Conservation (phyloP, 805 yeast genomes). For the Scheffersomyces stipitis region DNA sequence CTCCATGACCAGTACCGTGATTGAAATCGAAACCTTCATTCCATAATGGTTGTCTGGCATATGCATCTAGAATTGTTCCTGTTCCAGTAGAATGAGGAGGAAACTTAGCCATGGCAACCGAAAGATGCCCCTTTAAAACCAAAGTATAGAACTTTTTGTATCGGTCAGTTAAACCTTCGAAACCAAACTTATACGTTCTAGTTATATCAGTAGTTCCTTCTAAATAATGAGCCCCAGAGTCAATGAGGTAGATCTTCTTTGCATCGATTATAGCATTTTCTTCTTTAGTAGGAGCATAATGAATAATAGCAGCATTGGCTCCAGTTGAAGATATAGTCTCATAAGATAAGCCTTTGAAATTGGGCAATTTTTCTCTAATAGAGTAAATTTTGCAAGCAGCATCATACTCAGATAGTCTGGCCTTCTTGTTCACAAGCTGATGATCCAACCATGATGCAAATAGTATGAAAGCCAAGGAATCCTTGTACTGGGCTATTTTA, state of each 20-base stretch:
- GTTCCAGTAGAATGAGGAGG: conserved; percentile 62
- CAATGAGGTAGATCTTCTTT: conserved; percentile 69
- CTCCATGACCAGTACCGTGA: conserved; percentile 98
- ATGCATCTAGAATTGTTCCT: conserved; percentile 73
- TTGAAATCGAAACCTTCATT: conserved; percentile 78
- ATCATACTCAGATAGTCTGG: conserved; percentile 56
- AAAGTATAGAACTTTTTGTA: conserved; percentile 76
- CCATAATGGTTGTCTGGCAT: conserved; percentile 85
- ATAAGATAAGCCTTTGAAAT: conserved; percentile 69
- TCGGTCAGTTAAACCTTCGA: conserved; percentile 21
- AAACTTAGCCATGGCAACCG: conserved; percentile 76
- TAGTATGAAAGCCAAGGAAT: conserved; percentile 73
- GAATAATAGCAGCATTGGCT: conserved; percentile 71
- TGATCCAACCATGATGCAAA: conserved; percentile 83
- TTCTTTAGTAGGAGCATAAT: conserved; percentile 67
- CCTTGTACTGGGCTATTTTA: conserved; percentile 74
- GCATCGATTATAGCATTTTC: conserved; percentile 63
- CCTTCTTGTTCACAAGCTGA: conserved; percentile 39
- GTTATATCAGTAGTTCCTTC: conserved; percentile 98
- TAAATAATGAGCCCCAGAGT: conserved; percentile 87
- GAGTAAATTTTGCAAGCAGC: conserved; percentile 61
- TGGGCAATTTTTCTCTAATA: conserved; percentile 52
- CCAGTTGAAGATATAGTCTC: conserved; percentile 79
- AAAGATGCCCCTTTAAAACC: conserved; percentile 89
- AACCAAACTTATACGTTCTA: conserved; percentile 71